These are phyloP conservation scores for Sicyos baderoa DNA, from an alignment of 306 rosid genomes.

Conservation along the genomic window DNA sequence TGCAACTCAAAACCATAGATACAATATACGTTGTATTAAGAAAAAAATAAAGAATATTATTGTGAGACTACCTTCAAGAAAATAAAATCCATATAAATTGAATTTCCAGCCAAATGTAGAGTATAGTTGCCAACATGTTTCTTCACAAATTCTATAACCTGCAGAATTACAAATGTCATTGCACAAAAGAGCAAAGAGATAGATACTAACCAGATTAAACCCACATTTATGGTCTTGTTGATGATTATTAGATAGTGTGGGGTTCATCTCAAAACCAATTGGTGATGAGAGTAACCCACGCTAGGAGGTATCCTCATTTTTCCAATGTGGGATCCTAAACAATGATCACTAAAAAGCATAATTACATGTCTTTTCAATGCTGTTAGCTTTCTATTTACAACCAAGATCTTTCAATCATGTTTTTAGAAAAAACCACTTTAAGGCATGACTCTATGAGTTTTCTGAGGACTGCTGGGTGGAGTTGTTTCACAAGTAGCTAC, in stretches of 20 bases:
- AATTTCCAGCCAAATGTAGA: slow-evolving; percentile 85
- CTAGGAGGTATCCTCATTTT: too few relatives aligned
- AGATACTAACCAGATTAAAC: slow-evolving; percentile 6
- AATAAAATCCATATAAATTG: slow-evolving; percentile 67
- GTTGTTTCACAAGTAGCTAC: neutral
- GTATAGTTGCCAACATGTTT: slow-evolving; percentile 46
- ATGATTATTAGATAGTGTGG: neutral
- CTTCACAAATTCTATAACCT: slow-evolving; percentile 84
- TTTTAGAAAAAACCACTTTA: neutral
- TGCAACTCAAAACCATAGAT: neutral
- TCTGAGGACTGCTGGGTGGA: neutral
- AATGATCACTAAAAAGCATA: neutral
- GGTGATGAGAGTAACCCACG: too few relatives aligned
- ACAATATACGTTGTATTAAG: neutral
- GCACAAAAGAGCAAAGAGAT: neutral
- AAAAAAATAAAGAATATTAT: neutral
- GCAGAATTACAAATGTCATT: slow-evolving; percentile 19
- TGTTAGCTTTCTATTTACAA: neutral
- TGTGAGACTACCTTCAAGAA: slow-evolving; percentile 62
- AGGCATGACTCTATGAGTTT: neutral
- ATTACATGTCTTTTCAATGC: neutral
- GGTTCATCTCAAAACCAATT: too few relatives aligned
- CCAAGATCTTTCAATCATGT: neutral
- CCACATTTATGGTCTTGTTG: neutral
- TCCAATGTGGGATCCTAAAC: too few relatives aligned